Evolutionary conservation across 169 alveolate genomes (phyloP), one percentile per base, ranked within the genome.

Genomic region (Cryptosporidium ubiquitum): DNA sequence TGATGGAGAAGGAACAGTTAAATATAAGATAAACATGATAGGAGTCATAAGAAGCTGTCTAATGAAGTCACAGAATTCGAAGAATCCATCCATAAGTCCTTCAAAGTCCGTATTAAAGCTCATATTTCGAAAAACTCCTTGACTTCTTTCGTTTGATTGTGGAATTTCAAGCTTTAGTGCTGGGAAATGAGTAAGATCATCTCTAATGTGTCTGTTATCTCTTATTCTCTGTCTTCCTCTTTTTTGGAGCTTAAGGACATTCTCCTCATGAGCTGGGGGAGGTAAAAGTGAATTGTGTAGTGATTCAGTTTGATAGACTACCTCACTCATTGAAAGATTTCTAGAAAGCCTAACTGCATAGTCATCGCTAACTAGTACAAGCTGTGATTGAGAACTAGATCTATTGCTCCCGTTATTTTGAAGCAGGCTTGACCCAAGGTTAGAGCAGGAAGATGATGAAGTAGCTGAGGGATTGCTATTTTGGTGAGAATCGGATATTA

Each of bases 261-360:
- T 79, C 42, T 79, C 89, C 40, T 66, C 74, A 16, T 58, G 58
- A 79, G 89, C 89, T 40, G 89, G 89, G 12, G 89, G 89, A 39
- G 89, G 89, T 12, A 79, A 29, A 10, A 79, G 66, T 6, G 89
- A 79, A 40, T 79, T 79, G 20, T 79, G 66, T 26, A 79, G 61
- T 9, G 89, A 79, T n/a, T 64, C 89, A n/a, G 89, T 79, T 79
- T 79, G 89, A 33, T 79, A 79, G 29, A 79, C 89, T 37, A 79
- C 89, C 20, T 79, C 89, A 42, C 89, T 79, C 89, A 79, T 79
- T n/a, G 89, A 64, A 39, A 79, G 73, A n/a, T 58, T 58, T 58
- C 89, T 58, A 18, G 89, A 79, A 7, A 79, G 79, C 7, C 89
- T 58, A n/a, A 79, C 75, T 33, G 89, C 89, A 44, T 61, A 79